Percentiles rank a stretch among this genome's conserved stretches.
Conservation (phyloP, 305 asterid genomes). For the Fraxinus xanthoxyloides region DNA sequence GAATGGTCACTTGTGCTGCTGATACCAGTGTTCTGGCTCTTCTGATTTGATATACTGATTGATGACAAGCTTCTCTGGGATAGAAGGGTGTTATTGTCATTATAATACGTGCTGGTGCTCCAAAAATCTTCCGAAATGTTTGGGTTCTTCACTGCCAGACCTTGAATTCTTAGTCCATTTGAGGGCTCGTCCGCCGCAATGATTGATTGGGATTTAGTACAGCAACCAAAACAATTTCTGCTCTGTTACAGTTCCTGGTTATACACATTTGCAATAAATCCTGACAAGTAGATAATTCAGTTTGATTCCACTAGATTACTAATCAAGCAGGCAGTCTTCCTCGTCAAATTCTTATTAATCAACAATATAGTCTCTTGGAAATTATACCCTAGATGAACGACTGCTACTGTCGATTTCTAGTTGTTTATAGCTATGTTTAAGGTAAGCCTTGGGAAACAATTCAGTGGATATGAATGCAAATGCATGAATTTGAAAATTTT, state of each 20-base stretch:
- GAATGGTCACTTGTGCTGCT: constrained; percentile 42
- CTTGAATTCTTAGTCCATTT: constrained; percentile 69
- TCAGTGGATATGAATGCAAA: neutral
- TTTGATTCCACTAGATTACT: neutral
- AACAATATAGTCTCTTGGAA: neutral
- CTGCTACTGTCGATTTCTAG: neutral
- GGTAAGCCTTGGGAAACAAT: neutral
- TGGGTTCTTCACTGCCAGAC: constrained; percentile 53
- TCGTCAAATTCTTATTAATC: neutral
- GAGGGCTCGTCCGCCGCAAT: constrained; percentile 72
- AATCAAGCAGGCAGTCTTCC: neutral
- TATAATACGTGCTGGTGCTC: constrained; percentile 78
- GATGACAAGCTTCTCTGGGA: constrained; percentile 79
- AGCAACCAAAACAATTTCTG: constrained; percentile 85
- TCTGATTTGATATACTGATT: constrained; percentile 57
- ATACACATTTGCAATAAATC: constrained; percentile 38
- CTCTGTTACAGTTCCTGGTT: constrained; percentile 59
- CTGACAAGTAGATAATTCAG: constrained; percentile 1
- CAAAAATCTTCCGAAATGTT: constrained; percentile 71
- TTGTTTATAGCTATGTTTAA: neutral
- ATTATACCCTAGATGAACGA: neutral
- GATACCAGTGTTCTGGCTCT: constrained; percentile 40
- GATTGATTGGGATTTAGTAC: constrained; percentile 55
- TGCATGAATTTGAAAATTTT: neutral
- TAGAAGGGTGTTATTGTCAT: constrained; percentile 57